Base-by-base conservation (phyloP, 2,329 filamentous ascomycete genomes). In the Ophiostoma novo-ulmi region DNA sequence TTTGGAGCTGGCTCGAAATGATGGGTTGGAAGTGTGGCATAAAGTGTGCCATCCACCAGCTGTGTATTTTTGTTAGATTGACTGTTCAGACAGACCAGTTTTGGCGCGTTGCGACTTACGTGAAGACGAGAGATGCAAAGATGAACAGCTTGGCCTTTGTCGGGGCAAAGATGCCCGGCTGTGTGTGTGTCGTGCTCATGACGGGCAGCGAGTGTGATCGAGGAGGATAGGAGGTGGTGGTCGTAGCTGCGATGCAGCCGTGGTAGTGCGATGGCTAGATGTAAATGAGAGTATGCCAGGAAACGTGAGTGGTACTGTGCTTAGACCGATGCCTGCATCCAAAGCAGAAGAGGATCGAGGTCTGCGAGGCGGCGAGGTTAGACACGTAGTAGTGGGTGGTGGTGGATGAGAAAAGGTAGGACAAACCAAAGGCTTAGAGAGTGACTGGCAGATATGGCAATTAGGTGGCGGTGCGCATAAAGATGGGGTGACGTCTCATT, bases 11-110 rank as follows among this genome's bases (percentile, higher is more conserved):
- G 39, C 78, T 76, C 55, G 77, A 78, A 72, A 82, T 80, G n/a
- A 78, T 77, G 64, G 81, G 80, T 61, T 80, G 79, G 76, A 83
- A 84, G 58, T 76, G 76, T 8, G 82, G 81, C 5, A 84, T 72
- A 3, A 84, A 73, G 52, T 79, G 77, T 6, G 83, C 83, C 67
- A 84, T 74, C 75, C 80, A 81, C 84, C 84, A 86, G 70, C 84
- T 85, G 71, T 7, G 17, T 67, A 39, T 36, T 36, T 36, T 4
- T 36, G 61, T 64, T 31, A 71, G 13, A n/a, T 17, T 22, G n/a
- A 31, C 44, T 31, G 13, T 14, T 20, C 20, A 13, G 31, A 17
- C 6, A 13, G 14, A 5, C 39, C 4, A 8, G 6, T 1, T 7
- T 14, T 4, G 31, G 20, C 48, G 52, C 31, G 41, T 11, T 13